These are phyloP conservation scores for Sporothrix protearum DNA, from an alignment of 2,329 filamentous ascomycete genomes.

Conservation along the genomic window DNA sequence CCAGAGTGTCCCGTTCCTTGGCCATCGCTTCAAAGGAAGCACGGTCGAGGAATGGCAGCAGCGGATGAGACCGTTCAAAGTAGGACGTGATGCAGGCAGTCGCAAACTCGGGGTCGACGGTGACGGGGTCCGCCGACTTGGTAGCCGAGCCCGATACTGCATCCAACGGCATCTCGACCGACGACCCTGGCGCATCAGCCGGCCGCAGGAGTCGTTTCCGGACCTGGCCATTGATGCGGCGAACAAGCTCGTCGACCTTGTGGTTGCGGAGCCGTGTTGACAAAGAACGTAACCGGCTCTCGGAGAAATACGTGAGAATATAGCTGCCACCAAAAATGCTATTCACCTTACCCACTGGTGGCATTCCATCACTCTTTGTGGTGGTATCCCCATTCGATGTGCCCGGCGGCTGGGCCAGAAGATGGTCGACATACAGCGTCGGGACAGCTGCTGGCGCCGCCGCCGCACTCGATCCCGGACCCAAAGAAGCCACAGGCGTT, in stretches of 20 bases:
- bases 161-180: background rate
- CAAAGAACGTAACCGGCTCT: conserved; percentile 34
- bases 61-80: conserved; percentile 40
- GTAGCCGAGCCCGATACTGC: background rate
- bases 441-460: conserved; percentile 23
- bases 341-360: conserved; percentile 31
- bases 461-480: background rate
- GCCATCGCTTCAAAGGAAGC: conserved; percentile 36
- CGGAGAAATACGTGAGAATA: conserved; percentile 34
- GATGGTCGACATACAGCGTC: conserved; percentile 33
- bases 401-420: conserved; percentile 29
- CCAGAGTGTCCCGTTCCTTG: too few relatives aligned
- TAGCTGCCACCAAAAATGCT: conserved; percentile 33
- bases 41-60: conserved; percentile 42
- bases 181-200: background rate
- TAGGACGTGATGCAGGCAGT: conserved; percentile 33
- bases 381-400: background rate
- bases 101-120: conserved; percentile 14
- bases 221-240: conserved; percentile 33
- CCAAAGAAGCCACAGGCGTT: background rate
- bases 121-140: background rate
- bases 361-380: background rate
- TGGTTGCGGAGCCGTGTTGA: conserved; percentile 33
- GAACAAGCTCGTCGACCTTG: conserved; percentile 34
- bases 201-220: conserved; percentile 25